A percentile compares a stretch with the other conserved stretches of the same genome.
Evolutionary conservation across 2,329 filamentous ascomycete genomes (phyloP).

Genomic region (Alternaria novae-zelandiae): DNA sequence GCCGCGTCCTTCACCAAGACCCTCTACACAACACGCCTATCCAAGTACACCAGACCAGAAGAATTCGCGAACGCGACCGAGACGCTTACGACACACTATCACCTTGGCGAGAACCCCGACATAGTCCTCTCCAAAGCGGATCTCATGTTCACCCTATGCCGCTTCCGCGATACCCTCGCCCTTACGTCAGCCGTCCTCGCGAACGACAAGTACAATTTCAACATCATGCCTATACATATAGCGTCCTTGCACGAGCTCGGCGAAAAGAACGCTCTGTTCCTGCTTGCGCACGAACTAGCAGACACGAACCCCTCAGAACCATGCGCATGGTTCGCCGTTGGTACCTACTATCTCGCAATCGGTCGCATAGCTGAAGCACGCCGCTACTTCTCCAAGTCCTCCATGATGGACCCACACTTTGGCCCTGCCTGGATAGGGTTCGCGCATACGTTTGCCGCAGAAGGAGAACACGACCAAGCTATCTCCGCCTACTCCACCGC

Average conservation of each 20-base stretch:
- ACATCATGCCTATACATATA: slow-evolving; percentile 86
- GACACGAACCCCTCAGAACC: slow-evolving; percentile 91
- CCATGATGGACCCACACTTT: slow-evolving; percentile 96
- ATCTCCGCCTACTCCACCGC: slow-evolving; percentile 98
- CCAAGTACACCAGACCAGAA: slow-evolving; percentile 88
- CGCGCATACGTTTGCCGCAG: slow-evolving; percentile 95
- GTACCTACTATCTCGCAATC: slow-evolving; percentile 91
- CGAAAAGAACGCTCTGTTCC: slow-evolving; percentile 86
- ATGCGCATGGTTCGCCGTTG: slow-evolving; percentile 91
- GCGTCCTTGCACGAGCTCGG: slow-evolving; percentile 88
- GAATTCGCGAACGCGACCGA: slow-evolving; percentile 87
- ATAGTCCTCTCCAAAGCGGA: slow-evolving; percentile 89
- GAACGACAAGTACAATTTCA: slow-evolving; percentile 87
- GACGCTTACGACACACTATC: slow-evolving; percentile 91
- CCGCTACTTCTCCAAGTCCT: slow-evolving; percentile 92
- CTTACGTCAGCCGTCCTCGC: slow-evolving; percentile 84
- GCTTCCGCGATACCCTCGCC: slow-evolving; percentile 83
- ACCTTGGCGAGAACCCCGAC: slow-evolving; percentile 83
- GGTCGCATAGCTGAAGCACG: slow-evolving; percentile 90
- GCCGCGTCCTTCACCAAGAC: slow-evolving; percentile 93
- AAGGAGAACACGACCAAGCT: slow-evolving; percentile 97
- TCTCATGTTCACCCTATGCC: slow-evolving; percentile 91
- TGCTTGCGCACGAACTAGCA: slow-evolving; percentile 89
- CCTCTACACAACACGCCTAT: slow-evolving; percentile 93
- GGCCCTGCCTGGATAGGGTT: slow-evolving; percentile 99